Base-by-base conservation (phyloP, 805 yeast genomes). In the Wickerhamiella domercqiae region DNA sequence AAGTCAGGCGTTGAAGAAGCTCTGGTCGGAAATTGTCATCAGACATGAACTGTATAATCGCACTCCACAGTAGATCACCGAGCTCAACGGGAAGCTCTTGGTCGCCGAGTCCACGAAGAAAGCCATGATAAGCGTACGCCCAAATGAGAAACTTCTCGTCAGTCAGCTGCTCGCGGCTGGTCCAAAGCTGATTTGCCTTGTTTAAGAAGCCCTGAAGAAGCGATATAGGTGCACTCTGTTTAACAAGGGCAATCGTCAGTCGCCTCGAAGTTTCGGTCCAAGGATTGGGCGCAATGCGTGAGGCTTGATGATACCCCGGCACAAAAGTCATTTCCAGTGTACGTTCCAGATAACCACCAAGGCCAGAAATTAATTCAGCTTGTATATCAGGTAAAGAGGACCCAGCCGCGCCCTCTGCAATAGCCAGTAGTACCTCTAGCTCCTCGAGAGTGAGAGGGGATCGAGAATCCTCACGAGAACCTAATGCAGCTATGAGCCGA, bases 381-480 rank as follows among this genome's bases (percentile, higher is more conserved):
- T 9, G 21, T 7, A 9, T 15, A 5, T 20, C 19, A 7, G 33
- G 20, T 14, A 13, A 13, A 7, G 11, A 7, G 9, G n/a, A n/a
- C 5, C n/a, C 21, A 17, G 29, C 20, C 13, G 24, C 29, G 22
- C 40, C 57, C 20, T 60, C 60, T 42, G 77, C 70, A 20, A 78
- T 54, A 0, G 82, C 78, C 32, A 68, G 46, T 41, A 76, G 57
- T 4, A 68, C 65, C 44, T 76, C 79, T 40, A 63, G 62, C 50
- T 68, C 70, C 6, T 48, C 48, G 9, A 36, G 19, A 16, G 43
- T 42, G 31, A 48, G 39, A n/a, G 41, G 40, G 13, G 33, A 6
- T 9, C 9, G 9, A 9, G 9, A 13, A 13, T 24, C 26, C 26
- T 24, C 13, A 16, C 37, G 28, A 14, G 32, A 14, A 9, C 34